Evolutionary conservation across 495 filamentous ascomycete species (phyloP), one percentile per base, ranked within the genome.

Genomic region (Echria macrotheca): DNA sequence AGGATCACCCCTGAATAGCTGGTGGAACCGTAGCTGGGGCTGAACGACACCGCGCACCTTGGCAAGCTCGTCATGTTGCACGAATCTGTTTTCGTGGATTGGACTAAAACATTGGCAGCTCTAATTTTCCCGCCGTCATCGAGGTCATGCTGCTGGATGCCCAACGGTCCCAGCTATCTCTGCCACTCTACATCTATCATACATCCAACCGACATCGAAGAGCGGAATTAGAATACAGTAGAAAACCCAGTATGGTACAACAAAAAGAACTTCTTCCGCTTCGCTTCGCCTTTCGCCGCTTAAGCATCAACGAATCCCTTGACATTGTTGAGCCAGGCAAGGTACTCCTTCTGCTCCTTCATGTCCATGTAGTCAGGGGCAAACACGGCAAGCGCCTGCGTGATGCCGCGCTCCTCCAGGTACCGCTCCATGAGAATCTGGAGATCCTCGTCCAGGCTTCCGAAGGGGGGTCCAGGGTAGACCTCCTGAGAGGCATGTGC

Each of bases 301-400:
- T 82, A 87, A 52, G 83, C 84, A 60, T 80, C 76, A 53, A 90
- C 68, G 59, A 91, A 91, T 44, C 65, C 68, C 79, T 87, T 90
- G 71, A 91, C 79, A 58, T 82, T 89, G 57, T 83, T 80, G 65
- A 99, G 73, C 93, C 93, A 99, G 51, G 74, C 72, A 33, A 91
- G 65, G 69, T 99, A 99, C 77, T 99, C 93, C 78, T 82, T 87
- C 81, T 99, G 91, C 80, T 99, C 93, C 83, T 99, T 99, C 70
- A 86, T 82, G 68, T 96, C 88, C 61, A 97, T 91, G 72, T 95
- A 99, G 64, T 97, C 91, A 43, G 90, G 90, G 42, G 95, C 81
- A 70, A 96, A 96, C 53, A 89, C 70, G 47, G 89, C 90, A 60
- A 99, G 76, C 52, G 83, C 79, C 49, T 87, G 84, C 62, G 93